Evolutionary conservation across 192 early-diverging fungal species (phyloP), one percentile per base, ranked within the genome.

Genomic region (Backusella psychrophila): DNA sequence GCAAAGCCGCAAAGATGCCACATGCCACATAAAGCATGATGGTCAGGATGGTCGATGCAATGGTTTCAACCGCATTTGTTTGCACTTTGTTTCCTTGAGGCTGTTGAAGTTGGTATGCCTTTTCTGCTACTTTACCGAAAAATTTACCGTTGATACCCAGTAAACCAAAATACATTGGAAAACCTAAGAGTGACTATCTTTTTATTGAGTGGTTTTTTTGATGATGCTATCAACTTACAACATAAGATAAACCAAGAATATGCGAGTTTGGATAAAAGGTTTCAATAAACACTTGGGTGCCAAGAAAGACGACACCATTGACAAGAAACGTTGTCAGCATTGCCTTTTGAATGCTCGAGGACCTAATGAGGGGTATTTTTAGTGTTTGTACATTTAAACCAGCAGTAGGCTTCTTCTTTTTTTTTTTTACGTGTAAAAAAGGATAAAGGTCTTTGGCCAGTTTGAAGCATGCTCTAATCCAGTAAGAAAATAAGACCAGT

Each of bases 401-500:
- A 15, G n/a, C 17, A 33, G 12, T 31, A 29, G 14, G 39, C 26
- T 29, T 38, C n/a, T n/a, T n/a, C n/a, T n/a, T n/a, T n/a, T n/a
- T n/a, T n/a, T n/a, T n/a, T n/a, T n/a, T 81, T 78, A 71, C 80
- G 80, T 73, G 63, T 81, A 81, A 31, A 81, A 77, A 2, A 78
- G 72, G 26, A 81, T 81, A 72, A 81, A 72, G 8, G 80, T 81
- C 53, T 77, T 75, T 70, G 80, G 80, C 80, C 80, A 81, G 46
- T 77, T 77, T 26, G 74, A 81, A 11, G 80, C 76, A 23, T 74
- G 74, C 33, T 74, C 68, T 5, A 81, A 39, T 11, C 80, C 80
- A 72, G 65, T 74, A 9, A 77, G 21, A 75, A 77, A 81, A 52
- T 81, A 72, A 4, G 42, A 33, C 74, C 72, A 56, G 42, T 81